phyloP scores from a whole-genome alignment of 352 stramenopile species.

The Phytophthora citrophthora region DNA sequence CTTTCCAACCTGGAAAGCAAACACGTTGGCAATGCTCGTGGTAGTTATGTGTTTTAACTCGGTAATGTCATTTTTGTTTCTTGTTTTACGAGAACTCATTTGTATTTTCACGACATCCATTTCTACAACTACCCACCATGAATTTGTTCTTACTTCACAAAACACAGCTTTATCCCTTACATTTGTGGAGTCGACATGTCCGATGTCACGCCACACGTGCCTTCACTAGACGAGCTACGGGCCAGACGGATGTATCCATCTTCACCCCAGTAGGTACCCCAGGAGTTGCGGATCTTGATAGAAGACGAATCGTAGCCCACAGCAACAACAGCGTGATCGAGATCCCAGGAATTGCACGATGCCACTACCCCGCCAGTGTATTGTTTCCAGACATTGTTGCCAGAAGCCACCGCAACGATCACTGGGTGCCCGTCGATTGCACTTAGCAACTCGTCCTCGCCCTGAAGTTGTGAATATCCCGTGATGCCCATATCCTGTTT shows the following conservation, averaged over 20 bases:
- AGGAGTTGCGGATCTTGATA: constrained; percentile 98
- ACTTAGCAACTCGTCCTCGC: constrained; percentile 35
- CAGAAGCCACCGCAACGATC: constrained; percentile 94
- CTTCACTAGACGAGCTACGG: constrained; percentile 56
- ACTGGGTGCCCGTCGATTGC: constrained; percentile 85
- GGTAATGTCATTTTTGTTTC: too few relatives aligned
- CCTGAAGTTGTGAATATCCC: constrained; percentile 69
- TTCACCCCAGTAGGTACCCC: constrained; percentile 91
- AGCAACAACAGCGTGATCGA: constrained; percentile 97
- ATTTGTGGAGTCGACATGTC: constrained; percentile 57
- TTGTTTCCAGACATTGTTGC: constrained; percentile 96
- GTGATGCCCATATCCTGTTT: constrained; percentile 41
- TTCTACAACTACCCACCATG: constrained; percentile 10
- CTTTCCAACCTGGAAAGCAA: constrained; percentile 7
- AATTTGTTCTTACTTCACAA: too few relatives aligned
- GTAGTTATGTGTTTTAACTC: constrained; percentile 7
- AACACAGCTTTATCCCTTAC: constrained; percentile 2
- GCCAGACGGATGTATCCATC: constrained; percentile 93
- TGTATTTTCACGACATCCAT: constrained; percentile 9
- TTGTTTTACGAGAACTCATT: constrained; percentile 4
- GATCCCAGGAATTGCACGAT: constrained; percentile 70
- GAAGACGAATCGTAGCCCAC: constrained; percentile 93
- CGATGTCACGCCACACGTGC: constrained; percentile 52
- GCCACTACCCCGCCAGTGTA: constrained; percentile 94
- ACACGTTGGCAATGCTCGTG: neutral